Percentiles rank a stretch among this genome's conserved stretches.
phyloP scores from a whole-genome alignment of 768 basidiomycete species.

The Lactarius pseudohatsudake region DNA sequence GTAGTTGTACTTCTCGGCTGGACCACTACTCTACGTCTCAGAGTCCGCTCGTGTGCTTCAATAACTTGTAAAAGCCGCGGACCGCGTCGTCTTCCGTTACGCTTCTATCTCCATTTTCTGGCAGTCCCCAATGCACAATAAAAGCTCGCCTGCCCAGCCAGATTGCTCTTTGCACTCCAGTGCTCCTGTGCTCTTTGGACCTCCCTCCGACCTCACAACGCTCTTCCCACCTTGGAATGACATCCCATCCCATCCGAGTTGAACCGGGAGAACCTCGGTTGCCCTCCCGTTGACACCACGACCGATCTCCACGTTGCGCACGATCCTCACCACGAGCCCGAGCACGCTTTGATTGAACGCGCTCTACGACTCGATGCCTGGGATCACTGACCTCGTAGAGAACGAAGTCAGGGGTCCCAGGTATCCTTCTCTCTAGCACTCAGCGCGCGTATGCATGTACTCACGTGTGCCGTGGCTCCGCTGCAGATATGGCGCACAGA shows the following conservation, averaged over 20 bases:
- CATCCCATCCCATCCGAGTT: neutral
- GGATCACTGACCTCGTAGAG: neutral
- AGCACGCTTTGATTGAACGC: neutral
- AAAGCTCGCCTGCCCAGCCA: too few species aligned
- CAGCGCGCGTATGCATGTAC: neutral
- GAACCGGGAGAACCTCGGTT: neutral
- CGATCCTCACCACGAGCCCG: neutral
- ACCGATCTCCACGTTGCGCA: neutral
- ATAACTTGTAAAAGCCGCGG: too few species aligned
- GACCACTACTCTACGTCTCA: too few species aligned
- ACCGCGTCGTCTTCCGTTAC: too few species aligned
- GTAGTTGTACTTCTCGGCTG: too few species aligned
- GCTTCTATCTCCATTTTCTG: too few species aligned
- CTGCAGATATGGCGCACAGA: neutral
- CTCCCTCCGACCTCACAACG: neutral
- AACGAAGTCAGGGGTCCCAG: neutral
- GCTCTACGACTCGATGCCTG: neutral
- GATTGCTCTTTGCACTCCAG: too few species aligned
- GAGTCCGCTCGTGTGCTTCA: too few species aligned
- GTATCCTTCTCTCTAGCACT: neutral
- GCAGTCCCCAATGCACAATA: too few species aligned
- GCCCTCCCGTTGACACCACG: too few species aligned
- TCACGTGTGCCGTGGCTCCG: neutral
- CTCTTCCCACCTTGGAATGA: too few species aligned
- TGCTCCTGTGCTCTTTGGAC: too few species aligned